phyloP scores from a whole-genome alignment of 75 land plant genomes.

The Picea sitchensis region DNA sequence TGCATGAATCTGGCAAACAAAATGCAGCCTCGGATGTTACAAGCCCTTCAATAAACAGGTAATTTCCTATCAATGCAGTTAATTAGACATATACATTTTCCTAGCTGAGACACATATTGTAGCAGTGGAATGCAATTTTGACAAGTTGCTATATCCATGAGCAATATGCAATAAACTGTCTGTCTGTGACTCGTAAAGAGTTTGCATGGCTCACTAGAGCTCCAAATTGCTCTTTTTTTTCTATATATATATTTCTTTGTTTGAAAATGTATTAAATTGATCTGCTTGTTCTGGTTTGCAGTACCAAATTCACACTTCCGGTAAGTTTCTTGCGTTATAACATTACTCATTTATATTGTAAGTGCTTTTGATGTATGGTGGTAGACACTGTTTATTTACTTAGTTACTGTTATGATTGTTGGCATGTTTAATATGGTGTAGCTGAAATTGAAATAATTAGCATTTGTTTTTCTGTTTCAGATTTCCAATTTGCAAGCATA shows the following conservation, averaged over 20 bases:
- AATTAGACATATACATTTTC: too few relatives aligned
- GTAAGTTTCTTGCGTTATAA: conserved; percentile 17
- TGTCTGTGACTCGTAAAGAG: too few relatives aligned
- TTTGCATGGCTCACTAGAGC: too few relatives aligned
- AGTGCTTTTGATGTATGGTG: not conserved
- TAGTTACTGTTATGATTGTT: not conserved
- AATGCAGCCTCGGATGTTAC: not conserved
- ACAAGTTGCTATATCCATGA: too few relatives aligned
- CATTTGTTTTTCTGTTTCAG: conserved; percentile 18
- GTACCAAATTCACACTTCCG: conserved; percentile 18
- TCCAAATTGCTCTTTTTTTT: too few relatives aligned
- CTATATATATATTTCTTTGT: not conserved
- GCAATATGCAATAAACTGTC: too few relatives aligned
- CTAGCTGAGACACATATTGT: too few relatives aligned
- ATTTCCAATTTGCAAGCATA: conserved; percentile 30
- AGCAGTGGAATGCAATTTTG: too few relatives aligned
- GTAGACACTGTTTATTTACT: not conserved
- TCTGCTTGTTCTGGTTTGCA: conserved; percentile 2
- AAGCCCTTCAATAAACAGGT: conserved; percentile 10
- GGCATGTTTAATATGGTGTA: not conserved
- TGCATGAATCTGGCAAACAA: not conserved
- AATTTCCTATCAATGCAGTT: not conserved
- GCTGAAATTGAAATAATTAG: not conserved
- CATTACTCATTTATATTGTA: not conserved
- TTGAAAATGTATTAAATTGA: not conserved